A percentile compares a stretch with the other conserved stretches of the same genome.
Conservation (phyloP, 176 grass and related monocot species). For the Aegilops tauschii region DNA sequence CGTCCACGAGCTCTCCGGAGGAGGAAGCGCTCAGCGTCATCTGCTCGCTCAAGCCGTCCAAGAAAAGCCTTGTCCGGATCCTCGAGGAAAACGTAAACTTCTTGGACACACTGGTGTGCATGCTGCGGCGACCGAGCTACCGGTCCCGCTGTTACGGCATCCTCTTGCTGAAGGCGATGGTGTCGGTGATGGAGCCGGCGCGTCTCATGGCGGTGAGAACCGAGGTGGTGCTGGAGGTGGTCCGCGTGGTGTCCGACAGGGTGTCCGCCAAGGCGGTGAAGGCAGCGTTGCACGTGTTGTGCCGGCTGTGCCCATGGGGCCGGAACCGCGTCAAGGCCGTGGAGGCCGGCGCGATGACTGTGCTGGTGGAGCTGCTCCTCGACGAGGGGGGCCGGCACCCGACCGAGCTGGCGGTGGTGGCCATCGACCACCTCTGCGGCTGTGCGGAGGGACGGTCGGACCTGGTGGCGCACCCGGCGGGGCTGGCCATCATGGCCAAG, state of each 20-base stretch:
- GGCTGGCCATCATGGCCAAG: slow-evolving; percentile 71
- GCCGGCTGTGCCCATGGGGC: slow-evolving; percentile 34
- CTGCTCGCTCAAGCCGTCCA: slow-evolving; percentile 50
- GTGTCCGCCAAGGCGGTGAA: slow-evolving; percentile 54
- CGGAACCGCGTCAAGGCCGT: slow-evolving; percentile 70
- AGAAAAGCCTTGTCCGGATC: slow-evolving; percentile 26
- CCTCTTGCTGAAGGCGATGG: slow-evolving; percentile 43
- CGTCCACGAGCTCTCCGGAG: slow-evolving; percentile 23
- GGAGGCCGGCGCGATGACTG: slow-evolving; percentile 42
- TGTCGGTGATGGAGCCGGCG: slow-evolving; percentile 25
- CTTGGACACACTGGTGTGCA: slow-evolving; percentile 23
- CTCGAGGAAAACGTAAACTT: slow-evolving; percentile 23
- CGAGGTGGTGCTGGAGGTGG: slow-evolving; percentile 47
- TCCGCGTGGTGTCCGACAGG: slow-evolving; percentile 41
- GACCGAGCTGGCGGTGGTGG: slow-evolving; percentile 50
- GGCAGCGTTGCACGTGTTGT: slow-evolving; percentile 65
- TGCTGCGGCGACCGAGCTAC: slow-evolving; percentile 57
- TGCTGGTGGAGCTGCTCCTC: slow-evolving; percentile 66
- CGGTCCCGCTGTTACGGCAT: slow-evolving; percentile 47
- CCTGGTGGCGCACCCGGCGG: slow-evolving; percentile 60
- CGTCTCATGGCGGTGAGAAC: slow-evolving; percentile 6
- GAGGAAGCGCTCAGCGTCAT: slow-evolving; percentile 60
- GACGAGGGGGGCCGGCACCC: slow-evolving; percentile 27
- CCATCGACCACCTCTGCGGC: slow-evolving; percentile 66
- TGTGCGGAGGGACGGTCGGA: slow-evolving; percentile 73